Evolutionary conservation across 192 early-diverging fungal genomes (phyloP), one percentile per base, ranked within the genome.

Genomic region (Entomortierella parvispora): DNA sequence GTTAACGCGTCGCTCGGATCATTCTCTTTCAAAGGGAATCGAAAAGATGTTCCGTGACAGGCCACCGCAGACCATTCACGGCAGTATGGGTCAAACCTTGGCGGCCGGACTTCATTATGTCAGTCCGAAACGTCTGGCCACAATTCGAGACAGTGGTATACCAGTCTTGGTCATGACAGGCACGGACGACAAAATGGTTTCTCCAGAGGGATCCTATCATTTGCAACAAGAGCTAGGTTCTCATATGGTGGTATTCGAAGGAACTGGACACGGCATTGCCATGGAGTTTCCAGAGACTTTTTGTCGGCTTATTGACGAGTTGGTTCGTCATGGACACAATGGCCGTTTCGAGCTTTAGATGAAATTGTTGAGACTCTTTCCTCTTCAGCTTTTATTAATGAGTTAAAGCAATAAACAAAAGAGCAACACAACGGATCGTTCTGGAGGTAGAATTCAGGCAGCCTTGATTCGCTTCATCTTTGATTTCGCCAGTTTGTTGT

Each of bases 391-490:
- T n/a, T n/a, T n/a, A n/a, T n/a, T n/a, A n/a, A n/a, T n/a, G n/a
- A n/a, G n/a, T n/a, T n/a, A 48, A 18, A 18, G 29, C 25, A 2
- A 56, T 46, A 29, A 32, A 57, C 18, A 18, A 33, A 32, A 17
- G 17, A 48, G 42, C 10, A 10, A 56, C n/a, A n/a, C n/a, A n/a
- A 34, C 32, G 5, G 43, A 29, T 3, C 10, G 2, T 28, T 43
- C 28, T 37, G 37, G 15, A 18, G 20, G 40, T 44, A 17, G 17
- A 23, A 22, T 2, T 46, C 46, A 62, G 5, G 51, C 43, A 2
- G 28, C 31, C n/a, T 71, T 64, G 23, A 72, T 65, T 33, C 23
- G 56, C 33, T 59, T 72, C 29, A 58, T 47, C 37, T 72, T 65
- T 26, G 26, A 18, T 9, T 65, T 51, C n/a, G 55, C n/a, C n/a